Evolutionary conservation across 2,329 filamentous ascomycete genomes (phyloP).

Genomic region (Ascochyta koolunga): DNA sequence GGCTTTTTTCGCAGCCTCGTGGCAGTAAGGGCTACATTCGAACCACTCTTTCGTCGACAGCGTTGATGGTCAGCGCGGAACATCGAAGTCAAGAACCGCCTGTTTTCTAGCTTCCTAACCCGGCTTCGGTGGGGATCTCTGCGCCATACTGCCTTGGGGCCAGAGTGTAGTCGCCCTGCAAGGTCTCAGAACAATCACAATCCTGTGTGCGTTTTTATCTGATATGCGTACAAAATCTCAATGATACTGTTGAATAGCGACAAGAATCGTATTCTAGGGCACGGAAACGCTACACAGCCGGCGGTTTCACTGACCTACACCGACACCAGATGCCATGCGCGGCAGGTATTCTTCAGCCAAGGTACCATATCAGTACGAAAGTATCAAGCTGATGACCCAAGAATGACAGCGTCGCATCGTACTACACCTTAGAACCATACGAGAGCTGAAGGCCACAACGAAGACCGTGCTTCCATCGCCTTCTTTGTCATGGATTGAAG

Average conservation of each 20-base stretch:
- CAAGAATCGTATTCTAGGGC: neutral
- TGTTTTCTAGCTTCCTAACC: neutral
- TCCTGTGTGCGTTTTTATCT: neutral
- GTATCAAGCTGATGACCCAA: neutral
- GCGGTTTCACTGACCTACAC: neutral
- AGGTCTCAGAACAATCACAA: neutral
- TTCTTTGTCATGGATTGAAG: neutral
- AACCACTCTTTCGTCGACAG: neutral
- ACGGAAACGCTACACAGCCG: neutral
- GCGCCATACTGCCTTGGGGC: neutral
- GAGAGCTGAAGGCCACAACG: neutral
- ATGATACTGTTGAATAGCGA: neutral
- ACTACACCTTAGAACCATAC: neutral
- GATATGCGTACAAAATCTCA: neutral
- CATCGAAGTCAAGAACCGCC: neutral
- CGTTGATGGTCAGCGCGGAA: neutral
- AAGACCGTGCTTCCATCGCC: neutral
- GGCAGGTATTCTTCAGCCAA: neutral
- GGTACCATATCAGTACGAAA: neutral
- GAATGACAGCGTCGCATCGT: neutral
- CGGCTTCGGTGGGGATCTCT: conserved; percentile 3
- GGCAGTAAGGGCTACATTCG: neutral
- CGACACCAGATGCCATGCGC: neutral
- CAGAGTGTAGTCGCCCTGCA: neutral
- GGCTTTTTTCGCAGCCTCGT: too few relatives aligned